phyloP scores from a whole-genome alignment of 495 filamentous ascomycete species.

The Thermochaetoides thermophila region DNA sequence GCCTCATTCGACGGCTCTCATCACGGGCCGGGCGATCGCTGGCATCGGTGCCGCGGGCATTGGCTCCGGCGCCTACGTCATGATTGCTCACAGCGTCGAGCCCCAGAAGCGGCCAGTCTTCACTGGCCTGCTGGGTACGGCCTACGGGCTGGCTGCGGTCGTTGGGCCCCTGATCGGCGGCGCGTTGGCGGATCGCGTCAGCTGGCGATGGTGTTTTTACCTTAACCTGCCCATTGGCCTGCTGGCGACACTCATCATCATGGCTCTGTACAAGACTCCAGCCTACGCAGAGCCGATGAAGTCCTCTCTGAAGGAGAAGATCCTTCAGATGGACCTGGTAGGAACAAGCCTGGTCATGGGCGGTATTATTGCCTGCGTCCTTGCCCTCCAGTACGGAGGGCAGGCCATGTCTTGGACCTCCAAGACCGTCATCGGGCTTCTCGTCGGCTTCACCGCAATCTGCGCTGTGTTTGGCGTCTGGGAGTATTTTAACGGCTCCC shows the following conservation, averaged over 20 bases:
- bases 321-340: conserved; percentile 45
- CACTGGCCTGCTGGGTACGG: conserved; percentile 31
- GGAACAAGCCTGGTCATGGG: conserved; percentile 55
- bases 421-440: conserved; percentile 50
- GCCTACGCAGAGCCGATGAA: conserved; percentile 7
- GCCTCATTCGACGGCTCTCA: conserved; percentile 37
- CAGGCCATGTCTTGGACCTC: conserved; percentile 46
- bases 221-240: conserved; percentile 60
- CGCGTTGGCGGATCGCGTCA: conserved; percentile 15
- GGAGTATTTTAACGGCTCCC: conserved; percentile 35
- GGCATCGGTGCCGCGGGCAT: conserved; percentile 35
- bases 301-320: conserved; percentile 17
- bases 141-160: conserved; percentile 33
- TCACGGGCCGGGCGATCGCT: conserved; percentile 43
- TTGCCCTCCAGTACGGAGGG: conserved; percentile 77
- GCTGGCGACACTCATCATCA: conserved; percentile 40
- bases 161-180: conserved; percentile 19
- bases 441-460: conserved; percentile 43
- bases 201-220: conserved; percentile 66
- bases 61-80: conserved; percentile 25
- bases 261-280: conserved; percentile 30
- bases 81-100: conserved; percentile 30
- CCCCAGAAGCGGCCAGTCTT: conserved; percentile 33
- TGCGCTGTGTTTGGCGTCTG: conserved; percentile 35
- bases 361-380: conserved; percentile 49